phyloP scores from a whole-genome alignment of 495 filamentous ascomycete species.

The Evansstolkia leycettana region DNA sequence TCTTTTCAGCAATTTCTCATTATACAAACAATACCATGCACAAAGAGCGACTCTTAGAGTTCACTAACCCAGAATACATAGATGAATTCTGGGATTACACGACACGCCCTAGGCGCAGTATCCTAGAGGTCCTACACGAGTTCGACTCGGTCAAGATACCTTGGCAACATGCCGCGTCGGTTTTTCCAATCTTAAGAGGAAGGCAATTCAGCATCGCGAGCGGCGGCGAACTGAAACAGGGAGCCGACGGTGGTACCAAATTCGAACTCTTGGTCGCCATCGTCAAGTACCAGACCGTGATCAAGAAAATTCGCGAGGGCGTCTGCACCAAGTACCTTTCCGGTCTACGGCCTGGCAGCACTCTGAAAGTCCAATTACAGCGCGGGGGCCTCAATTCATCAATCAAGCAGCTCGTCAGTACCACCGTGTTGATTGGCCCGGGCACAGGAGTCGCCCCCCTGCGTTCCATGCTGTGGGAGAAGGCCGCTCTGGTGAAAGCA shows the following conservation, averaged over 20 bases:
- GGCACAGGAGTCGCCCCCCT: constrained; percentile 90
- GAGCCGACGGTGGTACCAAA: constrained; percentile 24
- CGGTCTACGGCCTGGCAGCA: constrained; percentile 42
- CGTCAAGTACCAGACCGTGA: constrained; percentile 80
- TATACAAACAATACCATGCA: constrained; percentile 62
- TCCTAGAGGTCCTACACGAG: constrained; percentile 83
- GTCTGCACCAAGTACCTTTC: constrained; percentile 83
- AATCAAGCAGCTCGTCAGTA: constrained; percentile 30
- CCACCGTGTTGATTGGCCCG: constrained; percentile 71
- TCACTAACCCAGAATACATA: constrained; percentile 59
- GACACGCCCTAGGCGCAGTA: constrained; percentile 77
- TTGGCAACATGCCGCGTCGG: constrained; percentile 51
- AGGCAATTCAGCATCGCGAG: constrained; percentile 85
- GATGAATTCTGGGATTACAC: constrained; percentile 96
- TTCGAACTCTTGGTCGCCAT: constrained; percentile 81
- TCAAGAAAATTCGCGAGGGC: constrained; percentile 74
- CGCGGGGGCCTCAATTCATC: constrained; percentile 42
- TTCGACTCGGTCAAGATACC: constrained; percentile 78
- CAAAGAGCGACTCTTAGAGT: constrained; percentile 70
- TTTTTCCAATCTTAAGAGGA: constrained; percentile 64
- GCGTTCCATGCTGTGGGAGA: constrained; percentile 64
- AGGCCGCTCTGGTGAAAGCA: constrained; percentile 28
- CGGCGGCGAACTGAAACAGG: constrained; percentile 42
- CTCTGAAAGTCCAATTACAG: constrained; percentile 46
- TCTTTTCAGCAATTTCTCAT: constrained; percentile 64